Evolutionary conservation across 768 basidiomycete genomes (phyloP).

Genomic region (Dacryopinax spathularia): DNA sequence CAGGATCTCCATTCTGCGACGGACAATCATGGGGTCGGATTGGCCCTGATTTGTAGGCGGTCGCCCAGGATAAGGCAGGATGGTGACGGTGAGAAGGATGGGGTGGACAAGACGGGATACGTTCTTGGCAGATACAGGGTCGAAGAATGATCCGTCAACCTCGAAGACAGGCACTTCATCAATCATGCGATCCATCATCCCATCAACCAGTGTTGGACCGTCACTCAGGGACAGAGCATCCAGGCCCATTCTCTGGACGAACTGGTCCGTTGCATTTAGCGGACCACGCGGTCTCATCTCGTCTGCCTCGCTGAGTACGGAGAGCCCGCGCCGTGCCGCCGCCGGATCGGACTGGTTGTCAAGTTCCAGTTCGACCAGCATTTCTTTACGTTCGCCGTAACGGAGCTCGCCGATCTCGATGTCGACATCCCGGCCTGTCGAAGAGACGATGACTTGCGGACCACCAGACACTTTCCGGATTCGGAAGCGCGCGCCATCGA

Average conservation of each 20-base stretch:
- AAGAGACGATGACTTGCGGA: slow-evolving; percentile 67
- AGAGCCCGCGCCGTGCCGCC: not conserved
- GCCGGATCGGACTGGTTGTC: slow-evolving; percentile 42
- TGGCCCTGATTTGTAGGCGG: slow-evolving; percentile 19
- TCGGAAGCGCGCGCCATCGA: slow-evolving; percentile 78
- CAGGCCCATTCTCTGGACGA: slow-evolving; percentile 73
- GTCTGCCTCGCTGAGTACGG: slow-evolving; percentile 5
- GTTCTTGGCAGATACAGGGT: slow-evolving; percentile 70
- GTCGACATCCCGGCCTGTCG: slow-evolving; percentile 90
- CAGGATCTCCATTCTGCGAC: slow-evolving; percentile 89
- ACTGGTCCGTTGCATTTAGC: slow-evolving; percentile 76
- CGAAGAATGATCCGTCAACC: slow-evolving; percentile 89
- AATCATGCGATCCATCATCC: slow-evolving; percentile 93
- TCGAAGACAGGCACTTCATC: slow-evolving; percentile 96
- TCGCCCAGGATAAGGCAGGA: slow-evolving; percentile 39
- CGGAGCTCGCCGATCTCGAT: slow-evolving; percentile 87
- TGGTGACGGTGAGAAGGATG: slow-evolving; percentile 83
- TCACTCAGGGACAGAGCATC: slow-evolving; percentile 58
- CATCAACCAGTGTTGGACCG: slow-evolving; percentile 58
- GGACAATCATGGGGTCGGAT: slow-evolving; percentile 80
- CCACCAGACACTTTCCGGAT: slow-evolving; percentile 92
- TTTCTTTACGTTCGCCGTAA: slow-evolving; percentile 94
- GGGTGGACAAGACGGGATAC: slow-evolving; percentile 84
- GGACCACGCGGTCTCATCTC: slow-evolving; percentile 19
- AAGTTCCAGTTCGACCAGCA: slow-evolving; percentile 90